Evolutionary conservation across 2,329 filamentous ascomycete species (phyloP), one percentile per base, ranked within the genome.

Genomic region (Botrytis elliptica): DNA sequence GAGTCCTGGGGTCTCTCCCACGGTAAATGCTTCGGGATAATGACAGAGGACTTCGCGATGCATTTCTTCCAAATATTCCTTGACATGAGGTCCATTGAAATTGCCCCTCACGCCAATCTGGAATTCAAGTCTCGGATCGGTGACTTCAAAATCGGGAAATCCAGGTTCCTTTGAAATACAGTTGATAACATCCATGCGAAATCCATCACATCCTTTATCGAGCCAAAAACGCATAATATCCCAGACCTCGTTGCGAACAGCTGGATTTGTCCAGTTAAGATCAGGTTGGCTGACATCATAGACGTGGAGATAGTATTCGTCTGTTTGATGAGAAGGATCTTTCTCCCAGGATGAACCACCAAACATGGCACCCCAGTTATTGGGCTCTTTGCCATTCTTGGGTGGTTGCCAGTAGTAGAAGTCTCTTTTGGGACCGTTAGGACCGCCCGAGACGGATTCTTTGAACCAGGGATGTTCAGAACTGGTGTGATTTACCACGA

Each of bases 211-310:
- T 60, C 84, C 88, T 9, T 88, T 87, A 72, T 93, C 85, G 0
- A 94, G 85, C 92, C 92, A 94, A 80, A 93, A 94, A 0, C 85
- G 84, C 86, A 93, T 91, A 8, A 91, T 88, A 9, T 90, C 85
- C 78, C 93, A 91, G 1, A 93, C 90, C 0, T 89, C 92, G 70
- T 89, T 84, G 10, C 91, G 87, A 12, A 91, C 89, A 3, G 88
- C 86, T 0, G 86, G 85, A 67, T 91, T 90, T 72, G 93, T 90
- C 92, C 92, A 94, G 79, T 94, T 94, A 29, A 95, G 84, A 77
- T 95, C 92, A 0, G 92, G 92, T 79, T 94, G 92, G 66, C 91
- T 88, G 0, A 87, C 85, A 1, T 88, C 88, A 79, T 92, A 95
- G 1, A 94, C 84, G 76, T 87, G 86, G 1, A 89, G 81, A 73